phyloP scores from a whole-genome alignment of 352 stramenopile species.

The Pythium vanterpoolii region DNA sequence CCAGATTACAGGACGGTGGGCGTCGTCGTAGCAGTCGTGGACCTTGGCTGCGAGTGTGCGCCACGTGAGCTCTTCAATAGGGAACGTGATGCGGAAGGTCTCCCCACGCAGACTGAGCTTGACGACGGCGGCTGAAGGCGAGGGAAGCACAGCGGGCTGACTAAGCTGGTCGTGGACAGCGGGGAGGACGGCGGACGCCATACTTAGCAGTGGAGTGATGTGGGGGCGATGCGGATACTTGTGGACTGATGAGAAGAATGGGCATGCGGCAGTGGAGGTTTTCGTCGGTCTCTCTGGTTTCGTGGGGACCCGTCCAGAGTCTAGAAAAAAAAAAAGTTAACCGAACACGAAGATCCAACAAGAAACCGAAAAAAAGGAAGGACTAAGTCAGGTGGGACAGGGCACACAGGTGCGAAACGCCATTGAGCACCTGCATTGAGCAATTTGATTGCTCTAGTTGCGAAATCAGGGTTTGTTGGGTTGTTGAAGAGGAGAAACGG shows the following conservation, averaged over 20 bases:
- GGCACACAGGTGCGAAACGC: conserved; percentile 7
- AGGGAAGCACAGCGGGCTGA: background rate
- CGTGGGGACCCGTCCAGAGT: no score
- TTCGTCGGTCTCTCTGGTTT: background rate
- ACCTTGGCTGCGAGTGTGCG: conserved; percentile 40
- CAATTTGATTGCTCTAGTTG: background rate
- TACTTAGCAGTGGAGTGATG: background rate
- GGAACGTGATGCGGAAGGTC: conserved; percentile 42
- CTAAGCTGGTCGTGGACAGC: background rate
- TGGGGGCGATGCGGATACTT: conserved; percentile 7
- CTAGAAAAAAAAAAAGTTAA: conserved; percentile 19
- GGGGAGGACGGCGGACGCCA: conserved; percentile 8
- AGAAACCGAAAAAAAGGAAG: conserved; percentile 7
- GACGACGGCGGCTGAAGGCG: conserved; percentile 29
- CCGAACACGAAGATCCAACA: conserved; percentile 6
- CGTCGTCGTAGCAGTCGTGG: conserved; percentile 32
- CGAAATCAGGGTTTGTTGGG: background rate
- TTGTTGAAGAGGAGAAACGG: conserved; percentile 18
- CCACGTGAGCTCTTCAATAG: conserved; percentile 35
- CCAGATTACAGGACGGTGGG: conserved; percentile 29
- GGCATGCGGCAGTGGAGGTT: no score
- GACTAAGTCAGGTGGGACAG: conserved; percentile 8
- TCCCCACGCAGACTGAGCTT: conserved; percentile 55
- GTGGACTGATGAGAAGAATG: conserved; percentile 2
- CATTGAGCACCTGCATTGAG: conserved; percentile 10